Evolutionary conservation across 108 stramenopile genomes (phyloP), one percentile per base, ranked within the genome.

Genomic region (Aurantiochytrium sp.): DNA sequence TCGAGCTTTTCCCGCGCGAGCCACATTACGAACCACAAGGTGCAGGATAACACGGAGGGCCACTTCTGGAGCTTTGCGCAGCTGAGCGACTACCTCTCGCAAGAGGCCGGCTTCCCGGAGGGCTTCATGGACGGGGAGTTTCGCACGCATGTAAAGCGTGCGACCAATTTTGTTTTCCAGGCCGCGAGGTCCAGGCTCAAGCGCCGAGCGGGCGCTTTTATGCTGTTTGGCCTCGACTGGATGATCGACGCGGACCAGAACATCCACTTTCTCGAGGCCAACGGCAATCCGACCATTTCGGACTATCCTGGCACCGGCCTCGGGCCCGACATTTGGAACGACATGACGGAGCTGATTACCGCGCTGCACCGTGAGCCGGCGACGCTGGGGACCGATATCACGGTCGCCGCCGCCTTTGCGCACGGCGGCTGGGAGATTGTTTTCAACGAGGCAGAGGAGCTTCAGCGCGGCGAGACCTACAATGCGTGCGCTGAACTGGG

Each of bases 211-310:
- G 73, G 73, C 8, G 39, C 73, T 17, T 81, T 81, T 30, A 81
- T 81, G 73, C 73, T 81, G 10, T 81, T 81, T 48, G 73, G 73
- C 36, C 45, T 81, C 24, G 73, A 81, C 73, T 81, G 73, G 73
- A 48, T 81, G 42, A 81, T 81, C 12, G 73, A 81, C 45, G 30
- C n/a, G 6, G 45, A 81, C 32, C 73, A 48, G 12, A 81, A 81
- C 39, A 81, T 81, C 2, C 73, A 81, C 73, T 81, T 81, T 48
- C 73, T 81, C 19, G 73, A 81, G 24, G 73, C 73, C 45, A 81
- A 81, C 73, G 73, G 73, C 36, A 81, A 81, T 30, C 73, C 73
- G 6, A 81, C 73, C 3, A 81, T 81, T 48, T 48, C 39, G 15
- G 45, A 81, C 39, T 81, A 81, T 30, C 42, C 39, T n/a, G 42